Evolutionary conservation across 2,329 filamentous ascomycete species (phyloP), one percentile per base, ranked within the genome.

Genomic region (Pseudopithomyces maydicus): DNA sequence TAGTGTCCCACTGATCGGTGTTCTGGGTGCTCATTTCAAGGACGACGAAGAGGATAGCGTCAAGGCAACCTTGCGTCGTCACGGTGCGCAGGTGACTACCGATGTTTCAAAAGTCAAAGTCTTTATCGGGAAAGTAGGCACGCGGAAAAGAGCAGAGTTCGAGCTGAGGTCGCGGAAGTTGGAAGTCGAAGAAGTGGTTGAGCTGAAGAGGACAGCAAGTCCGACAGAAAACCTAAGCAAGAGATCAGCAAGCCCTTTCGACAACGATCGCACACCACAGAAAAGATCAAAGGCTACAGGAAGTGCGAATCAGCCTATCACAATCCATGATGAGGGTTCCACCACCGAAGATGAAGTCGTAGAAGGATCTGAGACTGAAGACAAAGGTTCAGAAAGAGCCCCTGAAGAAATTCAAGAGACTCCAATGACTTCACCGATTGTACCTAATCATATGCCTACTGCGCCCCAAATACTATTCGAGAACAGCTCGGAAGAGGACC

Each of bases 81-180:
- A 77, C 52, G 77, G 78, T 51, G 86, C 84, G 6, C 82, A 81
- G 0, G 72, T 95, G 52, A 93, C 91, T 0, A 88, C 89, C 56
- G 85, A 94, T 72, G 80, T 89, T 51, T 80, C 81, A 14, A 89
- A 94, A 73, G 92, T 92, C 0, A 81, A 84, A 4, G 74, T 97
- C 2, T 81, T 97, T 1, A 73, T 98, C 29, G 92, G 90, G 1
- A 91, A 88, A 63, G 82, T 96, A 33, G 81, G 82, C 0, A 88
- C 85, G 54, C 88, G 85, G 62, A 84, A 86, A 66, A 84, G 94
- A 17, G 91, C 91, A 0, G 81, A 85, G 45, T 88, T 96, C 65
- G 94, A 98, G 75, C 79, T 98, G 58, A 83, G 91, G 52, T 83
- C 85, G 6, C 83, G 85, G 44, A 88, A 86, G 14, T 65, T 97